Conservation (phyloP, 2,329 filamentous ascomycete species). For the Exophiala viscosa region DNA sequence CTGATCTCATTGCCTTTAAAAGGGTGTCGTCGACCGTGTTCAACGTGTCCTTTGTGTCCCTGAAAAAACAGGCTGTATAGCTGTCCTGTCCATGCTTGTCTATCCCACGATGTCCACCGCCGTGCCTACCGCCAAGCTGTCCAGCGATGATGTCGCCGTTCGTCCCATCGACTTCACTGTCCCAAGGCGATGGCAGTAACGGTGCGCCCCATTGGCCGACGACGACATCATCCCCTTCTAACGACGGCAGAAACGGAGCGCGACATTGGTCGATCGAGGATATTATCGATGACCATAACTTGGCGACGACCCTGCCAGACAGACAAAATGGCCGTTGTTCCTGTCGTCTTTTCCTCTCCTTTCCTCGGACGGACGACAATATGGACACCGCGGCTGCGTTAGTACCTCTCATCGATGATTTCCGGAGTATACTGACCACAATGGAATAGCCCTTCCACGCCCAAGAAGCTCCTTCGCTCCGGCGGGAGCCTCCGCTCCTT, state of each 20-base stretch:
- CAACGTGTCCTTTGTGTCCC: not conserved
- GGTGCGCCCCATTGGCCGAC: not conserved
- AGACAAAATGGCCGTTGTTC: not conserved
- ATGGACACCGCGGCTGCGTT: not conserved
- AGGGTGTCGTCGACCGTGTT: not conserved
- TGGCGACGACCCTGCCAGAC: no score
- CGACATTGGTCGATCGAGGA: conserved; percentile 14
- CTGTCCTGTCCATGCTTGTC: no score
- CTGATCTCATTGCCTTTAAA: not conserved
- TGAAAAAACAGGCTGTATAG: no score
- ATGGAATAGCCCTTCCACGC: conserved; percentile 9
- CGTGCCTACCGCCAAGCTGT: not conserved
- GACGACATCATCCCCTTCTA: not conserved
- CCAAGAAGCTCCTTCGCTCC: conserved; percentile 9
- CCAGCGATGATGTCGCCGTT: not conserved
- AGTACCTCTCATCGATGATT: not conserved
- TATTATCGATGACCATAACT: not conserved
- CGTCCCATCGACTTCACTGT: not conserved
- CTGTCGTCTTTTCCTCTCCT: not conserved
- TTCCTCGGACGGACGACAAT: not conserved
- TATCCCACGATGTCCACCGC: not conserved
- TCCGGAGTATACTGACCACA: not conserved
- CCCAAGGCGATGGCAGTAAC: no score
- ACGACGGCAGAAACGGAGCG: conserved; percentile 10
- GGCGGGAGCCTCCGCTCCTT: conserved; percentile 8